Conservation (phyloP, 2,329 filamentous ascomycete species). For the Calonectria pseudoturangicola region DNA sequence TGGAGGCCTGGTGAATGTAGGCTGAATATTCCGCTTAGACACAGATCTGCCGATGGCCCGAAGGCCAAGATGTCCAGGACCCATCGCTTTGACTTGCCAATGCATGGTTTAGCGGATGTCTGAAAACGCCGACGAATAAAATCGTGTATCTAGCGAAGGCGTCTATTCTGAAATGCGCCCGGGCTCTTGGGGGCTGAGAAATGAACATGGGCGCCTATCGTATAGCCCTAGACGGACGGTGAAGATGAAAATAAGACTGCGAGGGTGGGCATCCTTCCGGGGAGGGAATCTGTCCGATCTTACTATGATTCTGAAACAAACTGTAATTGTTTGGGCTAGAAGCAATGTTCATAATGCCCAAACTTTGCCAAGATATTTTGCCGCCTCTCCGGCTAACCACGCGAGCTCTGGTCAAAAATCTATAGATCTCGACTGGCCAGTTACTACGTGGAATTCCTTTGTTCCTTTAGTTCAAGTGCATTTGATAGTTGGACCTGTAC, state of each 20-base stretch:
- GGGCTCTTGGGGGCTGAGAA: slow-evolving; percentile 5
- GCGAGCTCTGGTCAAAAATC: too few species aligned
- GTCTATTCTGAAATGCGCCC: not conserved
- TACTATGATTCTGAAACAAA: not conserved
- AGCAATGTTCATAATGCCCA: not conserved
- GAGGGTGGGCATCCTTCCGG: slow-evolving; percentile 12
- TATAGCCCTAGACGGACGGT: not conserved
- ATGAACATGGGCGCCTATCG: not conserved
- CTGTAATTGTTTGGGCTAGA: not conserved
- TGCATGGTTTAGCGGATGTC: not conserved
- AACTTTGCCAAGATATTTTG: not conserved
- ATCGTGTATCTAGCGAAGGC: too few species aligned
- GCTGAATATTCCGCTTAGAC: not conserved
- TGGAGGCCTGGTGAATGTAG: not conserved
- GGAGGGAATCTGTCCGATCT: not conserved
- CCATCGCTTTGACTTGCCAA: not conserved
- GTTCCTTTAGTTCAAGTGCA: not conserved
- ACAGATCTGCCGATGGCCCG: not conserved
- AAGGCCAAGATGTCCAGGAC: not conserved
- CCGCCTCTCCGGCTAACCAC: too few species aligned
- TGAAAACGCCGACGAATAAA: not conserved
- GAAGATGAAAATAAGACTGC: not conserved
- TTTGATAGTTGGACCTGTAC: not conserved
- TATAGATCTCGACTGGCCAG: too few species aligned
- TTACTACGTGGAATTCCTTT: not conserved